A percentile compares a stretch with the other conserved stretches of the same genome.
Conservation (phyloP, 2,329 filamentous ascomycete species). For the Pyrenophora seminiperda region DNA sequence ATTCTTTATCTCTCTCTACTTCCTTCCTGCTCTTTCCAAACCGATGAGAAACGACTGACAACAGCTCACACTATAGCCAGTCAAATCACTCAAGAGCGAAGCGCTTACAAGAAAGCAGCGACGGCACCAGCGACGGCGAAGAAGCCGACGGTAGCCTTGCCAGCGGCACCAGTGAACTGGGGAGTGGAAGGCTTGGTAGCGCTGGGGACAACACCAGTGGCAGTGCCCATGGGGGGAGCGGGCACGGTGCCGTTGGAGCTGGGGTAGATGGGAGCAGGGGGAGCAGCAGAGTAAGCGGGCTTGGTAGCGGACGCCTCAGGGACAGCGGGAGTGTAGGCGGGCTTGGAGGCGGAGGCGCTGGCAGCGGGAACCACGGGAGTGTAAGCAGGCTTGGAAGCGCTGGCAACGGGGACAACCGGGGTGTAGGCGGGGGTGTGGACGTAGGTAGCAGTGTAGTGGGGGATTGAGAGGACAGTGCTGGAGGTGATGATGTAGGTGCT, state of each 20-base stretch:
- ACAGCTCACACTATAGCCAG: conserved; percentile 5
- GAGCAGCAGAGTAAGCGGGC: conserved; percentile 15
- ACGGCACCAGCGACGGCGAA: conserved; percentile 59
- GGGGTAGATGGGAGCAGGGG: conserved; percentile 22
- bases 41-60: conserved; percentile 15
- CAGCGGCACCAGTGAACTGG: conserved; percentile 59
- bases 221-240: conserved; percentile 32
- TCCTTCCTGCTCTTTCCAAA: conserved; percentile 23
- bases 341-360: neutral
- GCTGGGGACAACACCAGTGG: conserved; percentile 34
- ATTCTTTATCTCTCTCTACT: conserved; percentile 24
- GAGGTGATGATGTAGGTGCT: conserved; percentile 44
- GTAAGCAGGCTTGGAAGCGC: neutral
- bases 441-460: conserved; percentile 29
- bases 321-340: neutral
- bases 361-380: conserved; percentile 5
- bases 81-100: conserved; percentile 23
- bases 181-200: conserved; percentile 33
- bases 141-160: conserved; percentile 58
- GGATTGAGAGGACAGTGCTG: conserved; percentile 39
- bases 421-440: conserved; percentile 24
- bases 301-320: neutral
- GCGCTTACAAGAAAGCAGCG: conserved; percentile 48
- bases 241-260: conserved; percentile 15
- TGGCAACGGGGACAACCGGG: conserved; percentile 1